Evolutionary conservation across 352 stramenopile genomes (phyloP).

Genomic region (Poterioochromonas sp.): DNA sequence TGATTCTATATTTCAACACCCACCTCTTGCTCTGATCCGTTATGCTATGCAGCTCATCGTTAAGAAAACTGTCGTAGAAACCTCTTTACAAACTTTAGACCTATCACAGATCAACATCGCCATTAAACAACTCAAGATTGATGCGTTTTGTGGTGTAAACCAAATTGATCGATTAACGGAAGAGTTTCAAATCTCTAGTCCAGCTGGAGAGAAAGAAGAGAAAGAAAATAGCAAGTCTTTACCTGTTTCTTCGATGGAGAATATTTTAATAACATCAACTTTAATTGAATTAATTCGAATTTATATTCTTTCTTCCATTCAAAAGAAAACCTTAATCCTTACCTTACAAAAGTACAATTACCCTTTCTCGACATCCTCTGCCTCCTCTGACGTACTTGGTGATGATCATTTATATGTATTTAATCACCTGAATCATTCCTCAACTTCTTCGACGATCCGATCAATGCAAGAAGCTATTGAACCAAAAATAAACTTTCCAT

Average conservation of each 20-base stretch:
- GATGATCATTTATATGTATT: too few species aligned
- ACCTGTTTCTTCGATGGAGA: slow-evolving; percentile 18
- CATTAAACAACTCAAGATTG: slow-evolving; percentile 7
- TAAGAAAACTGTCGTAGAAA: slow-evolving; percentile 18
- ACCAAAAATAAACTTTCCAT: too few species aligned
- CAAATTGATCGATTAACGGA: slow-evolving; percentile 14
- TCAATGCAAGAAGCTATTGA: too few species aligned
- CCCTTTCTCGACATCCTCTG: slow-evolving; percentile 8
- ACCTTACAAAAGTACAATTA: slow-evolving; percentile 17
- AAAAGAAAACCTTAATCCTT: slow-evolving; percentile 17
- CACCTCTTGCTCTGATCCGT: background rate
- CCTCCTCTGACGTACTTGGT: slow-evolving; percentile 8
- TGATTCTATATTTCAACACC: background rate
- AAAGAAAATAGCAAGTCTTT: slow-evolving; percentile 17
- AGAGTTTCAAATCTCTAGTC: slow-evolving; percentile 14
- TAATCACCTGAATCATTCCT: too few species aligned
- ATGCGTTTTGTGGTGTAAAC: slow-evolving; percentile 1
- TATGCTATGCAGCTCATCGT: slow-evolving; percentile 9
- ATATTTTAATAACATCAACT: background rate
- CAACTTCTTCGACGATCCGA: too few species aligned
- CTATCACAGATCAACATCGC: slow-evolving; percentile 23
- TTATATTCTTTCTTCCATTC: slow-evolving; percentile 15
- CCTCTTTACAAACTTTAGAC: background rate
- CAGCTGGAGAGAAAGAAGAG: slow-evolving; percentile 10
- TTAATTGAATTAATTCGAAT: slow-evolving; percentile 27